Base-by-base conservation (phyloP, 1,284 basidiomycete species). In the Malassezia obtusa region DNA sequence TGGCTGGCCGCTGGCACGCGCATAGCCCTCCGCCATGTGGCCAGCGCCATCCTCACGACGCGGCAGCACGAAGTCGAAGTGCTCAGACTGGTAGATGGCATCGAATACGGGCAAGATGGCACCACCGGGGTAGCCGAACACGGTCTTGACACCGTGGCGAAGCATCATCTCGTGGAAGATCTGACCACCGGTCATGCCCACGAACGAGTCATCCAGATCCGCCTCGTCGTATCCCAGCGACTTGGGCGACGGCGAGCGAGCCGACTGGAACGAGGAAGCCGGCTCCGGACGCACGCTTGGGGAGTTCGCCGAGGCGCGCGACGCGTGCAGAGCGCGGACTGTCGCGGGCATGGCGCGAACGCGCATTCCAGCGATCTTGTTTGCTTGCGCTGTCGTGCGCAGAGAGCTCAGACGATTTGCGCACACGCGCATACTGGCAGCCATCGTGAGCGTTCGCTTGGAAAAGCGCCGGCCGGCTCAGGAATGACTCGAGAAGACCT, bases 101-200 rank as follows among this genome's bases (percentile, higher is more conserved):
- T 98, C 92, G 76, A 96, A 98, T 36, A 98, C 92, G 64, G 92
- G 94, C 17, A 96, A 83, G 73, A 96, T 96, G 45, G 92, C 92
- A 59, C 91, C 90, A 44, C 92, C 92, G 15, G 92, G 92, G 77
- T 98, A 98, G 43, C 92, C 92, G 72, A 98, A 98, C 47, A 98
- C 82, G 73, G 96, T 87, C 77, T 92, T 94, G 69, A 98, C 91
- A 54, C 82, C 82, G 76, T 98, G 92, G 50, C 92, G 81, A 55
- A 91, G 84, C 89, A 98, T 95, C 92, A 98, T 96, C 77, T 98
- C 91, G 76, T 98, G 90, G 78, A 98, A 95, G 73, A 98, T 95
- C 76, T 95, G 82, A 32, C 92, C 92, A 30, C 92, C 92, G 17
- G 89, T 88, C 77, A 92, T 83, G 57, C 92, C 92, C 52, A 96